These are phyloP conservation scores for Cymodocea nodosa DNA, from an alignment of 116 monocot species.

Conservation along the genomic window DNA sequence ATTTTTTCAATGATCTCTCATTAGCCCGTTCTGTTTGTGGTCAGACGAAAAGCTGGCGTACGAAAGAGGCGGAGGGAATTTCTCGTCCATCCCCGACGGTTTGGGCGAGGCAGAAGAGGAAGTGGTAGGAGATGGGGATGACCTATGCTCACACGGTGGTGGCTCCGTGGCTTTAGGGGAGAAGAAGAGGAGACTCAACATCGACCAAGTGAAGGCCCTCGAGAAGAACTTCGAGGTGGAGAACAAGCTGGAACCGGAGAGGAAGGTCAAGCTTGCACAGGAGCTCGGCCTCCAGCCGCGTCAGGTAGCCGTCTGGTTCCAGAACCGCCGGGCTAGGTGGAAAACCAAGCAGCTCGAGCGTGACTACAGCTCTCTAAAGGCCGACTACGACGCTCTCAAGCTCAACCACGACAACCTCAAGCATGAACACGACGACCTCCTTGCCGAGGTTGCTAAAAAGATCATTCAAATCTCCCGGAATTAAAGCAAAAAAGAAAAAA, in stretches of 20 bases:
- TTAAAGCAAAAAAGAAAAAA: neutral
- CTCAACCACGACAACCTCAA: constrained; percentile 1
- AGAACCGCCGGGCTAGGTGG: constrained; percentile 75
- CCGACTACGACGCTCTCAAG: constrained; percentile 15
- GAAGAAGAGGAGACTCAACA: constrained; percentile 53
- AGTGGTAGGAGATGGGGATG: neutral
- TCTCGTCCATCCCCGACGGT: neutral
- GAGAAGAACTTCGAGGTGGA: constrained; percentile 64
- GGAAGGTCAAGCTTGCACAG: constrained; percentile 44
- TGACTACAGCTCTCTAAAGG: constrained; percentile 36
- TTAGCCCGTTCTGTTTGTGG: neutral
- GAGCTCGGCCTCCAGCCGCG: constrained; percentile 71
- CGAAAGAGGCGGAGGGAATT: neutral
- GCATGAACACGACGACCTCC: constrained; percentile 5
- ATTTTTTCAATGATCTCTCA: neutral
- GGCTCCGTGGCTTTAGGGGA: constrained; percentile 6
- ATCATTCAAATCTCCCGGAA: neutral
- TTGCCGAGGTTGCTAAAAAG: constrained; percentile 4
- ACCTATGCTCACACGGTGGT: neutral
- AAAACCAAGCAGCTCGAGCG: constrained; percentile 79
- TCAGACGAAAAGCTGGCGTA: constrained; percentile 3
- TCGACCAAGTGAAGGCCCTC: constrained; percentile 45
- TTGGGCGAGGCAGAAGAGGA: constrained; percentile 2
- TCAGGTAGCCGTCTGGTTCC: constrained; percentile 83
- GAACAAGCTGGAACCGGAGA: constrained; percentile 83